These are phyloP conservation scores for Leucogyrophana mollusca DNA, from an alignment of 768 basidiomycete species.

Conservation along the genomic window DNA sequence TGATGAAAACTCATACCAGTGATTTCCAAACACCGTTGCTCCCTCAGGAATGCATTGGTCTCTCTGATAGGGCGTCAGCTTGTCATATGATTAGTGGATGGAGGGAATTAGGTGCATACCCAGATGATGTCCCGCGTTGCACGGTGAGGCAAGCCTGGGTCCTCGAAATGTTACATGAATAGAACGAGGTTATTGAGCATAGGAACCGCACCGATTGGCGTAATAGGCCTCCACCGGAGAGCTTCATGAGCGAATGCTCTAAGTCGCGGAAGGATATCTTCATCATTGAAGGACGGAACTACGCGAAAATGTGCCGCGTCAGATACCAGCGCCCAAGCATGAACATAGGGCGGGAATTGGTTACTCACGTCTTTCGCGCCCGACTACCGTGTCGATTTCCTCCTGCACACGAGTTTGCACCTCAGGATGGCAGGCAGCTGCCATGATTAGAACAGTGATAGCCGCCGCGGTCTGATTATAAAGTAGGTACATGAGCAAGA, in stretches of 20 bases:
- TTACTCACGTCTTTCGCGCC: conserved; percentile 25
- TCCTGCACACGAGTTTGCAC: conserved; percentile 47
- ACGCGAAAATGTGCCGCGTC: neutral
- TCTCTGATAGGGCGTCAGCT: conserved; percentile 19
- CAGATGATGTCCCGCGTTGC: conserved; percentile 64
- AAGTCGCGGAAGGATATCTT: conserved; percentile 30
- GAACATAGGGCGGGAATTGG: neutral
- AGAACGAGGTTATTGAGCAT: too few relatives aligned
- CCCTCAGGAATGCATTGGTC: conserved; percentile 40
- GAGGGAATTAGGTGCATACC: conserved; percentile 30
- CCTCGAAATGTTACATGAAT: conserved; percentile 12
- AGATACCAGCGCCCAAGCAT: neutral
- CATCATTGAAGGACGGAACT: conserved; percentile 39
- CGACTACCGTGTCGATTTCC: conserved; percentile 50
- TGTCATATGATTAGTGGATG: neutral
- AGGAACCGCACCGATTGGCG: conserved; percentile 23
- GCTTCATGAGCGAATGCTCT: conserved; percentile 35
- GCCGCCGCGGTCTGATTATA: conserved; percentile 41
- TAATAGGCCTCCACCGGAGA: conserved; percentile 33
- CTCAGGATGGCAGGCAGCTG: conserved; percentile 49
- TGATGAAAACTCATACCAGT: conserved; percentile 30
- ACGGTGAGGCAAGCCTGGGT: conserved; percentile 52
- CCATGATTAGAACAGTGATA: conserved; percentile 48
- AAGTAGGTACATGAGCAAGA: neutral
- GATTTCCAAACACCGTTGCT: conserved; percentile 35